Evolutionary conservation across 371 early-diverging fungal genomes (phyloP).

Genomic region (Saksenaea oblongispora): DNA sequence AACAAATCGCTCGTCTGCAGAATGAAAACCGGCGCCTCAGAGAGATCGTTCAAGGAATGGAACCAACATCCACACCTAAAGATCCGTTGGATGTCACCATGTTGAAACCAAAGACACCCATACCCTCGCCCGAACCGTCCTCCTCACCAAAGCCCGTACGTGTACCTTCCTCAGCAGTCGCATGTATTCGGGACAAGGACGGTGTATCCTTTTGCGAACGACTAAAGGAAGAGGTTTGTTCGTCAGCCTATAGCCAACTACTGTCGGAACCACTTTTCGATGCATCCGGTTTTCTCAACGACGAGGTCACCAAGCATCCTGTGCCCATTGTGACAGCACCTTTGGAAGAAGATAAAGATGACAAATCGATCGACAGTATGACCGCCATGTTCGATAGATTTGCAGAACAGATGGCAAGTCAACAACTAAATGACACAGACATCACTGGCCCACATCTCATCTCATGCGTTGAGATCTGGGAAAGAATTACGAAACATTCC

Average conservation of each 20-base stretch:
- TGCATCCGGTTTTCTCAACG: slow-evolving; percentile 35
- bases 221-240: slow-evolving; percentile 51
- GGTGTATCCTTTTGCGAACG: slow-evolving; percentile 48
- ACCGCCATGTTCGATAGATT: slow-evolving; percentile 18
- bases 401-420: slow-evolving; percentile 13
- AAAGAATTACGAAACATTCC: slow-evolving; percentile 48
- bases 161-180: slow-evolving; percentile 31
- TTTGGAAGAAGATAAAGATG: neutral
- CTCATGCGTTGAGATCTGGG: slow-evolving; percentile 45
- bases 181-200: slow-evolving; percentile 48
- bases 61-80: slow-evolving; percentile 26
- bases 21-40: slow-evolving; percentile 34
- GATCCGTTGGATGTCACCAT: neutral
- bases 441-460: slow-evolving; percentile 22
- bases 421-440: neutral
- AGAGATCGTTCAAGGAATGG: slow-evolving; percentile 20
- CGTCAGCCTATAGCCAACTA: slow-evolving; percentile 42
- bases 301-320: slow-evolving; percentile 31
- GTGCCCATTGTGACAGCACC: slow-evolving; percentile 43
- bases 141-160: slow-evolving; percentile 12
- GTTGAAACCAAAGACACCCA: neutral
- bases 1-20: slow-evolving; percentile 20
- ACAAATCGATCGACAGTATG: slow-evolving; percentile 9
- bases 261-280: slow-evolving; percentile 52
- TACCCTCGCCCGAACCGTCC: neutral